These are phyloP conservation scores for Boletus sp. DNA, from an alignment of 768 basidiomycete species.

Conservation along the genomic window DNA sequence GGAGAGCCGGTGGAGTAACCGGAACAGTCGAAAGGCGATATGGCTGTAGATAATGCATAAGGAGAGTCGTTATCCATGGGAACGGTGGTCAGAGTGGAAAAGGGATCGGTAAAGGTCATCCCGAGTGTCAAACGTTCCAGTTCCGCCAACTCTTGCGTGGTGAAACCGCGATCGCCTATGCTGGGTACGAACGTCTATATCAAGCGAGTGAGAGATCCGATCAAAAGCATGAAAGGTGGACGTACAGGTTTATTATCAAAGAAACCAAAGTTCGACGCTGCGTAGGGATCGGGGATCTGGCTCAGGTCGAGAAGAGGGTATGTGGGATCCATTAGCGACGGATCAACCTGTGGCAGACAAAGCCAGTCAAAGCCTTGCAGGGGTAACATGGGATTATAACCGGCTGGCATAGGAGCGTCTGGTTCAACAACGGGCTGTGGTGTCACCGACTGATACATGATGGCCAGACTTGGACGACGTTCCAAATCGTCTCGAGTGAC, in stretches of 20 bases:
- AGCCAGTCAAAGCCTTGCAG: constrained; percentile 13
- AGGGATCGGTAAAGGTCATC: constrained; percentile 27
- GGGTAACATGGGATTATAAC: not conserved
- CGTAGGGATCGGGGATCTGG: not conserved
- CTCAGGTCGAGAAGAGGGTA: constrained; percentile 4
- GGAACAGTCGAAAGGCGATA: constrained; percentile 23
- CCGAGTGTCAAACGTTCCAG: constrained; percentile 19
- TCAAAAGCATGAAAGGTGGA: not conserved
- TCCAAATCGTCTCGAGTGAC: constrained; percentile 34
- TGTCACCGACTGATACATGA: constrained; percentile 35
- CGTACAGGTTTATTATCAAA: constrained; percentile 18
- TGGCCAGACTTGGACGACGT: constrained; percentile 32
- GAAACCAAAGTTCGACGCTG: not conserved
- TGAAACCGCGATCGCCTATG: constrained; percentile 1
- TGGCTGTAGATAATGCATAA: not conserved
- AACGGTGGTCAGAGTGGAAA: constrained; percentile 4
- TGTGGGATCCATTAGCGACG: not conserved
- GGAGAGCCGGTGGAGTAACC: constrained; percentile 11
- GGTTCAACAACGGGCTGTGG: constrained; percentile 10
- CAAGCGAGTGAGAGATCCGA: not conserved
- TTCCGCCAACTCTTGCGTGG: constrained; percentile 9
- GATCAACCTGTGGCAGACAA: constrained; percentile 6
- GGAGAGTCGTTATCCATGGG: not conserved
- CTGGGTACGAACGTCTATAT: constrained; percentile 1
- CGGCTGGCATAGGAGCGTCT: not conserved